Percentiles rank a stretch among this genome's conserved stretches.
These are phyloP conservation scores for Raffaelea deltoideospora DNA, from an alignment of 2,329 filamentous ascomycete species.

Conservation along the genomic window DNA sequence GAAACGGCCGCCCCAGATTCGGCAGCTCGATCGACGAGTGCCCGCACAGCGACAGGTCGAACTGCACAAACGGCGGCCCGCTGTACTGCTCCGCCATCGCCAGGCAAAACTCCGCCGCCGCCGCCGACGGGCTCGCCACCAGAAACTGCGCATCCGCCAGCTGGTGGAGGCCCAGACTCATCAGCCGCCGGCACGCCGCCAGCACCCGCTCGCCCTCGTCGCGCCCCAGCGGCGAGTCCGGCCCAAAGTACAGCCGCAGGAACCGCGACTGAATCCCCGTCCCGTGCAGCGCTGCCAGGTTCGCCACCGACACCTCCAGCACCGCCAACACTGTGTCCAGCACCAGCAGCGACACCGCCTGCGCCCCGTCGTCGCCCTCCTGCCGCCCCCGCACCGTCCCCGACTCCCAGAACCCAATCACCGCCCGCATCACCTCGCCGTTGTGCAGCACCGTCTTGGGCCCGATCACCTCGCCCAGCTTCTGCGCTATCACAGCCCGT, in stretches of 20 bases:
- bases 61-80: slow-evolving; percentile 76
- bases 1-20: slow-evolving; percentile 73
- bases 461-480: slow-evolving; percentile 33
- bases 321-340: slow-evolving; percentile 47
- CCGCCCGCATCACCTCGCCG: slow-evolving; percentile 45
- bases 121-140: slow-evolving; percentile 33
- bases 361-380: slow-evolving; percentile 23
- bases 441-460: slow-evolving; percentile 39
- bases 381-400: slow-evolving; percentile 30
- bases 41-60: slow-evolving; percentile 78
- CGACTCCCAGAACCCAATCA: slow-evolving; percentile 49
- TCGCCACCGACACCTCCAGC: slow-evolving; percentile 48
- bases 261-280: slow-evolving; percentile 56
- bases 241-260: slow-evolving; percentile 43
- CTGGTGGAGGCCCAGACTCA: slow-evolving; percentile 60
- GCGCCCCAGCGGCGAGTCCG: slow-evolving; percentile 32
- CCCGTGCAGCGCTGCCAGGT: slow-evolving; percentile 55
- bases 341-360: slow-evolving; percentile 46
- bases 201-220: slow-evolving; percentile 45
- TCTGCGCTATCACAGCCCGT: slow-evolving; percentile 20
- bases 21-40: slow-evolving; percentile 83
- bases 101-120: slow-evolving; percentile 54
- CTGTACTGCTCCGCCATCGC: slow-evolving; percentile 60
- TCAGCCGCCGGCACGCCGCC: slow-evolving; percentile 52
- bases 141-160: slow-evolving; percentile 76